Conservation (phyloP, 1,139 yeast species). For the Geotrichum klebahnii region DNA sequence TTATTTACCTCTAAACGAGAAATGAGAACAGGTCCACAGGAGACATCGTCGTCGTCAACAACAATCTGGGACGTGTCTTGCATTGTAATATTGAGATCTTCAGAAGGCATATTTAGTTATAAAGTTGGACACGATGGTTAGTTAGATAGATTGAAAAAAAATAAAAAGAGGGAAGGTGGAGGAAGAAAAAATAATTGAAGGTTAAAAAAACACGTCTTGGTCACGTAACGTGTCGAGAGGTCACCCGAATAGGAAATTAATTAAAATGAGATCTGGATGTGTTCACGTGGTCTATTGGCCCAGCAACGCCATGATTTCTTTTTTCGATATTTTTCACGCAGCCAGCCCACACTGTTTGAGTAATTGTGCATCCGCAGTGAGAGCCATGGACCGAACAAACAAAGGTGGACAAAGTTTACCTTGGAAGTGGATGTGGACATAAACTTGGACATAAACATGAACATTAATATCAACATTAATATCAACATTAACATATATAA, state of each 20-base stretch:
- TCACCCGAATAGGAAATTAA: neutral
- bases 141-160: neutral
- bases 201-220: neutral
- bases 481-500: too few relatives aligned
- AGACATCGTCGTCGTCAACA: constrained; percentile 43
- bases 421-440: too few relatives aligned
- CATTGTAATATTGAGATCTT: constrained; percentile 1
- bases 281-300: neutral
- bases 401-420: too few relatives aligned
- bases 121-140: neutral
- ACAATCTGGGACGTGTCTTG: constrained; percentile 10
- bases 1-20: constrained; percentile 39
- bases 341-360: neutral
- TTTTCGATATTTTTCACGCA: neutral
- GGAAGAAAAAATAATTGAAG: neutral
- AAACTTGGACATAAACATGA: too few relatives aligned
- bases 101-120: constrained; percentile 6
- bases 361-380: too few relatives aligned
- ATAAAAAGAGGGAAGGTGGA: too few relatives aligned
- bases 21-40: constrained; percentile 49
- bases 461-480: too few relatives aligned
- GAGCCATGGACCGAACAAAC: too few relatives aligned
- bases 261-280: neutral
- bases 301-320: neutral
- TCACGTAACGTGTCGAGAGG: neutral